These are phyloP conservation scores for Musa itinerans DNA, from an alignment of 176 grass and related monocot genomes.

Conservation along the genomic window DNA sequence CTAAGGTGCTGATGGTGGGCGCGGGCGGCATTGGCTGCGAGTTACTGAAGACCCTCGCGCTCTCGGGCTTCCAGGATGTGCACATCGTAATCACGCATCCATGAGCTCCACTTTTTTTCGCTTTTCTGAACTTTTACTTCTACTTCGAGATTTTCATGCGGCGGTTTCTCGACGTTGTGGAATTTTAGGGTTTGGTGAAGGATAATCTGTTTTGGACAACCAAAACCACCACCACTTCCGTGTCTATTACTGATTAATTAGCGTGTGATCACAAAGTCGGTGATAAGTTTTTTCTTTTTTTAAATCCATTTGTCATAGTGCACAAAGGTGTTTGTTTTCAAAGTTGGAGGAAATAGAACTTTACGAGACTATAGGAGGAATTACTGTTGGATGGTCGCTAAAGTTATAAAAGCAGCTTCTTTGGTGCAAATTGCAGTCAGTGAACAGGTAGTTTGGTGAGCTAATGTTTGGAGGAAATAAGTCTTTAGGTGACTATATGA, in stretches of 20 bases:
- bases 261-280: not conserved
- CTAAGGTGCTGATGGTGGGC: constrained; percentile 96
- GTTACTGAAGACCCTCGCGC: constrained; percentile 95
- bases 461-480: too few species aligned
- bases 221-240: not conserved
- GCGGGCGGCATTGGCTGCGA: constrained; percentile 97
- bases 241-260: not conserved
- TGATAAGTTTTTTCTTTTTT: not conserved
- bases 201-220: not conserved
- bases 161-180: not conserved
- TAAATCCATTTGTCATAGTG: too few species aligned
- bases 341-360: too few species aligned
- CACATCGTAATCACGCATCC: constrained; percentile 55
- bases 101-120: not conserved
- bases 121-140: not conserved
- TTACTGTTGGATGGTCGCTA: too few species aligned
- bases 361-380: too few species aligned
- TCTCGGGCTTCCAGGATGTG: constrained; percentile 82
- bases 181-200: not conserved
- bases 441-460: too few species aligned
- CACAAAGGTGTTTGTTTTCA: too few species aligned
- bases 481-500: too few species aligned
- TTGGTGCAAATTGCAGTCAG: too few species aligned
- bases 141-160: not conserved
- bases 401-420: too few species aligned